phyloP scores from a whole-genome alignment of 257 asterid genomes.

The Scutellaria galericulata region DNA sequence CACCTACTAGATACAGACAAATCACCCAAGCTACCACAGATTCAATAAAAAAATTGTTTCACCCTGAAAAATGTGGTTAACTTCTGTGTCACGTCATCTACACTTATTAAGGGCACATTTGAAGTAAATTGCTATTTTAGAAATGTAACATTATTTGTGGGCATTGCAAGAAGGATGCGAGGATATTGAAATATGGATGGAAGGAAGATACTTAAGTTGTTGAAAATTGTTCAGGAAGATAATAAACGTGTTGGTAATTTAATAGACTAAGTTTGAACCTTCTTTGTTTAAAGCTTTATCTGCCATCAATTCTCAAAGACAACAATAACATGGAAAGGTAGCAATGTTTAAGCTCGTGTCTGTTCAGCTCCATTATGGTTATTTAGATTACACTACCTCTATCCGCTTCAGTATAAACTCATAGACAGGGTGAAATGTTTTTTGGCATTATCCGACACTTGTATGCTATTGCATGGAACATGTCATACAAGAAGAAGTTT shows the following conservation, averaged over 20 bases:
- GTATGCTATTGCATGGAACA: not conserved
- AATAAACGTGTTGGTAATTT: not conserved
- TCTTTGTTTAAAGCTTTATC: constrained; percentile 4
- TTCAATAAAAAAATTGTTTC: not conserved
- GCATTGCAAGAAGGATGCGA: not conserved
- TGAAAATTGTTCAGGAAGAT: not conserved
- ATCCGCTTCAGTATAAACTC: too few species aligned
- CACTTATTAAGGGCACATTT: not conserved
- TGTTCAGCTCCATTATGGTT: constrained; percentile 1
- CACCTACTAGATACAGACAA: not conserved
- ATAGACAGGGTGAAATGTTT: too few species aligned
- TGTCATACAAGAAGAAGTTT: not conserved
- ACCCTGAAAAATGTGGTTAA: not conserved
- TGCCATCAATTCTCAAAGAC: not conserved
- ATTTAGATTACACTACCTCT: not conserved
- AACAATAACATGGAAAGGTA: not conserved
- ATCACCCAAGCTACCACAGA: not conserved
- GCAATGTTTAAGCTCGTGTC: not conserved
- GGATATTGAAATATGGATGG: not conserved
- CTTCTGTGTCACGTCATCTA: not conserved
- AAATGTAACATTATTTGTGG: not conserved
- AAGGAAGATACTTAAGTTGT: not conserved
- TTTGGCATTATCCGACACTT: too few species aligned
- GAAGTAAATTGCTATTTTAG: not conserved
- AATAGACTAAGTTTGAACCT: not conserved